Conservation (phyloP, 2,329 filamentous ascomycete species). For the Colletotrichum chrysophilum region DNA sequence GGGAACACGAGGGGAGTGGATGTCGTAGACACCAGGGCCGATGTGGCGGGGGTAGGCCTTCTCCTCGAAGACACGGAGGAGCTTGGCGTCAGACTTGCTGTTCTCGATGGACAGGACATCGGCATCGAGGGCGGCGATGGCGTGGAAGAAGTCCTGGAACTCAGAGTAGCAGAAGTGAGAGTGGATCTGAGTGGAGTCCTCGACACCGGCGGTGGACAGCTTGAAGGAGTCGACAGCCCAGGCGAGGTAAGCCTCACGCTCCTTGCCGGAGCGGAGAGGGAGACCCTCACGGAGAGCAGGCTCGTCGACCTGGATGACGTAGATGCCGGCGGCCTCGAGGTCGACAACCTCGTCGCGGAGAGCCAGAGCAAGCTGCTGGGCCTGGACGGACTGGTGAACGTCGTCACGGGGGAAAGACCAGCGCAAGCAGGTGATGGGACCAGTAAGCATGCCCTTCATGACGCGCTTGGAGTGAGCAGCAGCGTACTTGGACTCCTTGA, state of each 20-base stretch:
- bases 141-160: constrained; percentile 99
- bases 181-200: constrained; percentile 98
- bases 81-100: constrained; percentile 99
- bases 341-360: constrained; percentile 98
- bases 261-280: constrained; percentile 89
- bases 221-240: constrained; percentile 99
- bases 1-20: constrained; percentile 98
- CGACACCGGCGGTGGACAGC: constrained; percentile 89
- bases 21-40: constrained; percentile 98
- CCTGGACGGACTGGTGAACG: constrained; percentile 98
- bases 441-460: constrained; percentile 99
- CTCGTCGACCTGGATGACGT: constrained; percentile 99
- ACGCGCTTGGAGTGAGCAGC: constrained; percentile 96
- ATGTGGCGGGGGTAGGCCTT: constrained; percentile 98
- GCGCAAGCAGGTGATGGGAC: constrained; percentile 96
- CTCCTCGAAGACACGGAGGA: constrained; percentile 97
- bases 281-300: constrained; percentile 99
- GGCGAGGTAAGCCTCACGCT: constrained; percentile 94
- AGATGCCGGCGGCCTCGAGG: constrained; percentile 94
- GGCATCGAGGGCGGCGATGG: constrained; percentile 95
- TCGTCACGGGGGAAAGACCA: constrained; percentile 99
- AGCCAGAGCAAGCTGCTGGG: constrained; percentile 96
- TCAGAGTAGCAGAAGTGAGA: constrained; percentile 99
- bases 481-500: constrained; percentile 99
- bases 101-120: constrained; percentile 99